These are phyloP conservation scores for Haplographium delicatum DNA, from an alignment of 495 filamentous ascomycete species.

Conservation along the genomic window DNA sequence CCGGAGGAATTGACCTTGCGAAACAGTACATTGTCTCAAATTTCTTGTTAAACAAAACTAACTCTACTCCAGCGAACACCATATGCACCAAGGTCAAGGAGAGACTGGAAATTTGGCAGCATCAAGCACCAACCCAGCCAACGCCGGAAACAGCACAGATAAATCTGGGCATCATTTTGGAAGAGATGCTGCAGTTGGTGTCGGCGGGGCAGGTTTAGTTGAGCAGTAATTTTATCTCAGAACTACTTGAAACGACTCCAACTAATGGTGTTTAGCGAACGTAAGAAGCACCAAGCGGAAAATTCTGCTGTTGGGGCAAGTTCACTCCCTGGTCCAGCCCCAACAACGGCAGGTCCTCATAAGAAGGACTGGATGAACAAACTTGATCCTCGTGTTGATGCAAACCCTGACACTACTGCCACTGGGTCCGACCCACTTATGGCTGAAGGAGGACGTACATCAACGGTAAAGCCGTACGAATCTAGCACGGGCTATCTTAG, in stretches of 20 bases:
- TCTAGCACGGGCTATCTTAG: no score
- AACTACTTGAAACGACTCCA: no score
- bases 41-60: neutral
- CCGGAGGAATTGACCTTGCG: neutral
- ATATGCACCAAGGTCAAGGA: neutral
- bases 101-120: neutral
- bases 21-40: constrained; percentile 1
- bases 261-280: no score
- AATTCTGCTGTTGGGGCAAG: neutral
- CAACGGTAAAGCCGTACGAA: no score
- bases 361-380: constrained; percentile 31
- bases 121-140: neutral
- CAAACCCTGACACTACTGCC: constrained; percentile 6
- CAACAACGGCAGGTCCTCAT: constrained; percentile 33
- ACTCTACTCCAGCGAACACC: neutral
- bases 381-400: constrained; percentile 33
- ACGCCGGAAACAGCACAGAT: neutral
- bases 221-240: neutral
- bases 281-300: no score
- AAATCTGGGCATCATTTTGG: neutral
- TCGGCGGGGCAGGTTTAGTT: neutral
- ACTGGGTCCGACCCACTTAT: no score
- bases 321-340: constrained; percentile 16
- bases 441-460: no score
- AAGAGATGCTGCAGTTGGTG: constrained; percentile 10